Conservation (phyloP, 2,329 filamentous ascomycete species). For the Emergomyces africanus region DNA sequence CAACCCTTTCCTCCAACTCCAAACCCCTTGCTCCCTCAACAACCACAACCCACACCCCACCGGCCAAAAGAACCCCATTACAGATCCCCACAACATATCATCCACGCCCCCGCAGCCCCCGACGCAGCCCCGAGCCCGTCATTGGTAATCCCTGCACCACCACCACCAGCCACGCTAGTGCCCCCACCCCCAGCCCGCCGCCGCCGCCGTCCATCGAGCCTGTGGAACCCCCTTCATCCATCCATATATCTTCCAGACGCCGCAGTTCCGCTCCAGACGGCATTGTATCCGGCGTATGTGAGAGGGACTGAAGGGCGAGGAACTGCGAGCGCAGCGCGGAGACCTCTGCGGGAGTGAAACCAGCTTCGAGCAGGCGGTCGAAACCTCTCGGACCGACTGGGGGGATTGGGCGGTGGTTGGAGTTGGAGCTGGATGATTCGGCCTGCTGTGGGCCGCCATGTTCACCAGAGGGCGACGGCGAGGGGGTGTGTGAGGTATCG, state of each 20-base stretch:
- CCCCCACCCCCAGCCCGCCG: conserved; percentile 23
- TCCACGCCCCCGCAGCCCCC: conserved; percentile 54
- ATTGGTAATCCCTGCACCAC: conserved; percentile 18
- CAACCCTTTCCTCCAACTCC: conserved; percentile 70
- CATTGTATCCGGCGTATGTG: conserved; percentile 80
- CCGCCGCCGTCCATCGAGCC: conserved; percentile 23
- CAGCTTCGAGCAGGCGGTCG: conserved; percentile 67
- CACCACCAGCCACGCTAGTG: conserved; percentile 15
- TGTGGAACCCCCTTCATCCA: conserved; percentile 46
- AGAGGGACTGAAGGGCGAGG: conserved; percentile 65
- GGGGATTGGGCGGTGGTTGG: conserved; percentile 26
- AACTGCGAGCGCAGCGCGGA: conserved; percentile 80
- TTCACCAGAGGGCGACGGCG: not conserved
- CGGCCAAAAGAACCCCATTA: conserved; percentile 93
- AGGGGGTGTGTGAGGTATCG: not conserved
- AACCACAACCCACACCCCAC: conserved; percentile 76
- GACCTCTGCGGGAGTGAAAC: conserved; percentile 74
- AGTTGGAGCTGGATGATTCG: not conserved
- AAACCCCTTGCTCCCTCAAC: conserved; percentile 74
- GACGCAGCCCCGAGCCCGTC: conserved; percentile 29
- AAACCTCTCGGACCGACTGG: conserved; percentile 62
- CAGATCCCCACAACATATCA: conserved; percentile 73
- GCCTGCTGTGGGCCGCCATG: not conserved
- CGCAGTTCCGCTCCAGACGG: conserved; percentile 64
- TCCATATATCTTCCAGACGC: conserved; percentile 77